These are phyloP conservation scores for Dactylellina drechsleri DNA, from an alignment of 2,329 filamentous ascomycete genomes.

Conservation along the genomic window DNA sequence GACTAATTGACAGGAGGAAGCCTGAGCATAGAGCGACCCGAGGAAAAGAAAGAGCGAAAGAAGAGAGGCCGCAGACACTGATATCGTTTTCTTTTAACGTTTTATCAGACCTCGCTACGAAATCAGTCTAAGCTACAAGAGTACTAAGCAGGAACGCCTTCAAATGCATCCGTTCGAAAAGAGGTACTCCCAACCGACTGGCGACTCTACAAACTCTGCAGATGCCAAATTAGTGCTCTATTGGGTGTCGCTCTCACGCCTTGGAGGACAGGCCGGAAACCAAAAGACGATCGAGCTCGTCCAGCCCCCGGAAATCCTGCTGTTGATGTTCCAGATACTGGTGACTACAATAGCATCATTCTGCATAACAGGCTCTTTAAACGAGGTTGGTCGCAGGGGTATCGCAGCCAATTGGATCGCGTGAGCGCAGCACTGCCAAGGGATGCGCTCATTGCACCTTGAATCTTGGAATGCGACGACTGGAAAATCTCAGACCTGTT, in stretches of 20 bases:
- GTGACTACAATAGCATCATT: conserved; percentile 53
- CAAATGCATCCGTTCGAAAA: conserved; percentile 30
- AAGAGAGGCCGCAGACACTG: conserved; percentile 26
- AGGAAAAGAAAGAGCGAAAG: conserved; percentile 27
- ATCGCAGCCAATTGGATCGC: conserved; percentile 34
- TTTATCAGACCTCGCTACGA: conserved; percentile 44
- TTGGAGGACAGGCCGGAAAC: conserved; percentile 19
- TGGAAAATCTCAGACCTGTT: conserved; percentile 36
- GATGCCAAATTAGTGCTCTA: conserved; percentile 37
- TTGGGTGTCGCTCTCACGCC: conserved; percentile 48
- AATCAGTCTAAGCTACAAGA: conserved; percentile 38
- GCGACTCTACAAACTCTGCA: conserved; percentile 54
- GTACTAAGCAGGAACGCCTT: conserved; percentile 47
- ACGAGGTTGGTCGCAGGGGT: conserved; percentile 33
- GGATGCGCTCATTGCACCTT: conserved; percentile 11
- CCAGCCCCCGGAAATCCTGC: conserved; percentile 24
- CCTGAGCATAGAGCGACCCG: conserved; percentile 52
- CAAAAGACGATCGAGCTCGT: conserved; percentile 23
- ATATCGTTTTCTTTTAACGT: conserved; percentile 34
- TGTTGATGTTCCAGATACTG: conserved; percentile 48
- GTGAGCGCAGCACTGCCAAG: conserved; percentile 15
- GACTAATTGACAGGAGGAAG: conserved; percentile 52
- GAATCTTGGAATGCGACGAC: background rate
- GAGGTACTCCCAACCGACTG: conserved; percentile 44
- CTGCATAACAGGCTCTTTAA: conserved; percentile 49